Base-by-base conservation (phyloP, 1,139 yeast species). In the Groenewaldozyma sp. region DNA sequence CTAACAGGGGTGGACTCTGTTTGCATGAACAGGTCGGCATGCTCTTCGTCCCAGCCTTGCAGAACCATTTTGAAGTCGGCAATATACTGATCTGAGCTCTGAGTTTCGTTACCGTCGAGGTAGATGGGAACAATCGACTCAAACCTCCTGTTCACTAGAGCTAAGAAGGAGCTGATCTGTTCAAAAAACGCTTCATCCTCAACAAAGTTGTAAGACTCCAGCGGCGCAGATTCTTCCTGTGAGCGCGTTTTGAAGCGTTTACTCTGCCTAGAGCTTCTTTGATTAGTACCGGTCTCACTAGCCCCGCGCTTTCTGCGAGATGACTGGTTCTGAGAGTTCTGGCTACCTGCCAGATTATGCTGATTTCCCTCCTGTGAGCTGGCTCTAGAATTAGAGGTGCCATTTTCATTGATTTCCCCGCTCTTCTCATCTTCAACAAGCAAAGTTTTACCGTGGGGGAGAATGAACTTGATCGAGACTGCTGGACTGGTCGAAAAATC, bases 21-120 rank as follows among this genome's bases (percentile, higher is more conserved):
- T 21, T 45, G 42, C 14, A 54, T 40, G 36, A 58, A 52, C 4
- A 55, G 32, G 1, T 52, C 56, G 0, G 56, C 53, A 17, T 61
- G 53, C 2, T 53, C 54, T 24, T 59, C 62, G 22, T 56, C 66
- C 81, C 81, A 75, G 19, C 56, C 53, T 14, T 59, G 59, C 13
- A 74, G 46, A 27, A 66, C 53, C 1, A 49, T 45, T 29, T 61
- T 56, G 41, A 75, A 64, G 46, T 70, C 74, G 3, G 45, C 37
- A n/a, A 60, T 48, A 24, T 45, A 52, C 35, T 45, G 54, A 33
- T 55, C 56, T 4, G 48, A 49, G 35, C 45, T 39, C 7, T 44
- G 48, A 2, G 48, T 47, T 5, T 51, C 50, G 5, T 22, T 3
- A 3, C 28, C 18, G 11, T 46, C 45, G 24, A 49, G 40, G 24